A percentile compares a stretch with the other conserved stretches of the same genome.
Conservation (phyloP, 1,284 basidiomycete genomes). For the Thelephora terrestris region DNA sequence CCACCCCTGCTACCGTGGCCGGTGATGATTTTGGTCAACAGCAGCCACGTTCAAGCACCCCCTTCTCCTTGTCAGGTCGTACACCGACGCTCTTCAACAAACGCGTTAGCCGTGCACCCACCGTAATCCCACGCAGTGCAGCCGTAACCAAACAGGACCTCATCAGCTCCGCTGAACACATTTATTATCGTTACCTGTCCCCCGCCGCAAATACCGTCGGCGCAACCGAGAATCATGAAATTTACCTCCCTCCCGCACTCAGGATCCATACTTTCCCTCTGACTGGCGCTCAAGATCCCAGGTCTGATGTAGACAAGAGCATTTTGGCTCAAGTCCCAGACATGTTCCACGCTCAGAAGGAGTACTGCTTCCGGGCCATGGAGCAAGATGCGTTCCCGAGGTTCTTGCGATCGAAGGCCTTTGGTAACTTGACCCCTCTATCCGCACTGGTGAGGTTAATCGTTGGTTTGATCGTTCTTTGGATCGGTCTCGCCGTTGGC, state of each 20-base stretch:
- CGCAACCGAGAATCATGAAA: slow-evolving; percentile 73
- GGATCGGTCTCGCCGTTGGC: slow-evolving; percentile 84
- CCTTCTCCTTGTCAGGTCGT: slow-evolving; percentile 64
- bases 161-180: slow-evolving; percentile 88
- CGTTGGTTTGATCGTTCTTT: slow-evolving; percentile 78
- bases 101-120: slow-evolving; percentile 74
- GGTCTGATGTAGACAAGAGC: slow-evolving; percentile 56
- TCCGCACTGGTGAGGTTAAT: slow-evolving; percentile 79
- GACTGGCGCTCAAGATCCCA: slow-evolving; percentile 60
- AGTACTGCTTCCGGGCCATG: slow-evolving; percentile 95
- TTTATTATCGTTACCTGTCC: slow-evolving; percentile 88
- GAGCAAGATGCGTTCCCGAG: slow-evolving; percentile 96
- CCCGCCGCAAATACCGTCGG: slow-evolving; percentile 57
- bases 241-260: slow-evolving; percentile 85
- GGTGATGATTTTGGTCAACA: slow-evolving; percentile 32
- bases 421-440: slow-evolving; percentile 91
- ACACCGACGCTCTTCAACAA: slow-evolving; percentile 64
- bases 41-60: slow-evolving; percentile 59
- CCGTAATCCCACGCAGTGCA: slow-evolving; percentile 80
- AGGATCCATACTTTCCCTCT: slow-evolving; percentile 75
- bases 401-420: slow-evolving; percentile 93
- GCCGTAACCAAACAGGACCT: slow-evolving; percentile 88
- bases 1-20: slow-evolving; percentile 34
- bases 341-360: slow-evolving; percentile 95
- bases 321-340: slow-evolving; percentile 89